Conservation (phyloP, 2,329 filamentous ascomycete species). For the Penicillium freii region DNA sequence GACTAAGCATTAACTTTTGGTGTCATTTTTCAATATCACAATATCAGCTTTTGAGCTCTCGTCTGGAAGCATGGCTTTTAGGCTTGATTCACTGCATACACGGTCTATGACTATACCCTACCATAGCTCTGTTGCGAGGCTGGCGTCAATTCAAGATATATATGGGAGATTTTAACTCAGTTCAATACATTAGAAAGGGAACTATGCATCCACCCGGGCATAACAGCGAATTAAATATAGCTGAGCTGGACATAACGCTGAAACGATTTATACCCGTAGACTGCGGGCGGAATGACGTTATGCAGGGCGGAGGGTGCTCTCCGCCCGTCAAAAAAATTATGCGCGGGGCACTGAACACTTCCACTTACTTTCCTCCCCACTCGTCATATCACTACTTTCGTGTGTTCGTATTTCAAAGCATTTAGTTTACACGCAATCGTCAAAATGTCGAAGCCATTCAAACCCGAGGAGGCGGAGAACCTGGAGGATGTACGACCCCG, state of each 20-base stretch:
- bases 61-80: neutral
- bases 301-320: constrained; percentile 20
- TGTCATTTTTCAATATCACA: no score
- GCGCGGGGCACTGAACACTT: constrained; percentile 29
- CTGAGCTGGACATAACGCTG: neutral
- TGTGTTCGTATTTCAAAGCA: constrained; percentile 1
- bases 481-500: constrained; percentile 60
- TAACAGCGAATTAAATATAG: no score
- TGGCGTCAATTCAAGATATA: neutral
- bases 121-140: neutral
- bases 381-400: neutral
- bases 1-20: constrained; percentile 16
- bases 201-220: neutral
- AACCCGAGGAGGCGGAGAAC: constrained; percentile 66
- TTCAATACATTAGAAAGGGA: neutral
- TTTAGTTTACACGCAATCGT: constrained; percentile 4
- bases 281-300: constrained; percentile 19
- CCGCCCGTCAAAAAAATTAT: constrained; percentile 36
- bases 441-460: constrained; percentile 46
- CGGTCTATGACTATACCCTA: neutral
- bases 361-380: constrained; percentile 7
- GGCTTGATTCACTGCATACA: neutral
- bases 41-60: no score
- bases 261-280: neutral
- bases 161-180: no score